Conservation (phyloP, 768 basidiomycete species). For the Nidularia pulvinata region DNA sequence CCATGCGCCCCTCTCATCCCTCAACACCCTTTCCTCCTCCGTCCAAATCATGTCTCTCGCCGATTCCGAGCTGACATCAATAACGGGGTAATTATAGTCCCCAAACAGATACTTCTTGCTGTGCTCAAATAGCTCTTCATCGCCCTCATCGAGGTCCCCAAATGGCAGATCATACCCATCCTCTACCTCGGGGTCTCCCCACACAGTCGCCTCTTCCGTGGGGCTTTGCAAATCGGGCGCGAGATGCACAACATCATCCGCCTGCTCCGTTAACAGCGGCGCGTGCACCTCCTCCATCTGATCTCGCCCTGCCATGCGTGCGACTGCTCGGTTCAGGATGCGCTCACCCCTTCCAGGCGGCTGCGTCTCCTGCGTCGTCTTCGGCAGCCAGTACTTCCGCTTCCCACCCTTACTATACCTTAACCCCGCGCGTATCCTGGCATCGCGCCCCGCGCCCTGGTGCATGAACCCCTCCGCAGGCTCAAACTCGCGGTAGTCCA, state of each 20-base stretch:
- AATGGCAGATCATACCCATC: slow-evolving; percentile 67
- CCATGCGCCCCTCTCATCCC: slow-evolving; percentile 74
- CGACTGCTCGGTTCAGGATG: slow-evolving; percentile 38
- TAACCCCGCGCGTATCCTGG: slow-evolving; percentile 88
- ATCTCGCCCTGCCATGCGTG: slow-evolving; percentile 35
- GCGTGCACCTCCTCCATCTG: slow-evolving; percentile 65
- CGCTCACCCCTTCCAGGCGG: slow-evolving; percentile 38
- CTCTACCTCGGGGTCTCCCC: slow-evolving; percentile 25
- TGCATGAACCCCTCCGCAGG: slow-evolving; percentile 95
- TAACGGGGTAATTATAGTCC: slow-evolving; percentile 87
- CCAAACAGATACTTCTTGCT: slow-evolving; percentile 85
- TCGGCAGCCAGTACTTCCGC: slow-evolving; percentile 95
- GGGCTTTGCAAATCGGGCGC: slow-evolving; percentile 51
- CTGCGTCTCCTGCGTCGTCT: slow-evolving; percentile 40
- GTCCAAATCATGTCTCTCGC: slow-evolving; percentile 71
- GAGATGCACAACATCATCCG: slow-evolving; percentile 62
- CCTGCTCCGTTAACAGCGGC: slow-evolving; percentile 69
- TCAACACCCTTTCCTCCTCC: slow-evolving; percentile 83
- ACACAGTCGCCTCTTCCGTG: slow-evolving; percentile 38
- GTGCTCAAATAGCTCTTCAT: slow-evolving; percentile 77
- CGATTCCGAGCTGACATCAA: slow-evolving; percentile 83
- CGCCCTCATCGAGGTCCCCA: slow-evolving; percentile 62
- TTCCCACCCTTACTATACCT: slow-evolving; percentile 91
- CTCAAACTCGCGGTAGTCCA: slow-evolving; percentile 97
- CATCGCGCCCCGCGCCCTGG: slow-evolving; percentile 82